These are phyloP conservation scores for Musa itinerans DNA, from an alignment of 176 grass and related monocot genomes.

Conservation along the genomic window DNA sequence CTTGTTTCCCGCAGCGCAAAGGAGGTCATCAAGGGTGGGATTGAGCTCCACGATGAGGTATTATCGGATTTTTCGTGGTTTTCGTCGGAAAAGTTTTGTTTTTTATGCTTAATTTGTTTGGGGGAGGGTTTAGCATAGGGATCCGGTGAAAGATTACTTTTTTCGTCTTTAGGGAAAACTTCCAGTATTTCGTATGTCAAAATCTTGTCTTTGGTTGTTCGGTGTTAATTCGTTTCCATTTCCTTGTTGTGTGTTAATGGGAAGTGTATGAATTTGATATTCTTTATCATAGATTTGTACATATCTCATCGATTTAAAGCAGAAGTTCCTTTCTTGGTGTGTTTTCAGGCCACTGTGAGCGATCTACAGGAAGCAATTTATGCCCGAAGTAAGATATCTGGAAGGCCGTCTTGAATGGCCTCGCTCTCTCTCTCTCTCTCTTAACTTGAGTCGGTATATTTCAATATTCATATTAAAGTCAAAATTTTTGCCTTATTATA, in stretches of 20 bases:
- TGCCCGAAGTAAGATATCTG: constrained; percentile 42
- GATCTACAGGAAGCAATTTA: constrained; percentile 82
- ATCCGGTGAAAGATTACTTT: not conserved
- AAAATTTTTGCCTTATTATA: too few species aligned
- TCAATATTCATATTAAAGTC: not conserved
- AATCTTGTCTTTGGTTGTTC: too few species aligned
- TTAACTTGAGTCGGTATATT: not conserved
- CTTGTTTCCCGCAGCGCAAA: constrained; percentile 65
- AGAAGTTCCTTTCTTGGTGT: constrained; percentile 16
- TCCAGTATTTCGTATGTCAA: not conserved
- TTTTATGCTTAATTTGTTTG: constrained; percentile 5
- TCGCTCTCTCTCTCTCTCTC: not conserved
- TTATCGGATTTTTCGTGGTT: not conserved
- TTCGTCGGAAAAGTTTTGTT: not conserved
- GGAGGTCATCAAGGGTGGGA: constrained; percentile 77
- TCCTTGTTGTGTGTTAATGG: not conserved
- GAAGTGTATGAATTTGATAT: not conserved
- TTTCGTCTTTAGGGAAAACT: not conserved
- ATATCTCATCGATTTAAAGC: not conserved
- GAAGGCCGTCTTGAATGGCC: too few species aligned
- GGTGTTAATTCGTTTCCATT: not conserved
- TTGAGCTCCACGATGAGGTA: constrained; percentile 66
- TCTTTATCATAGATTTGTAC: constrained; percentile 15
- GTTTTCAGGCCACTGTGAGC: constrained; percentile 71
- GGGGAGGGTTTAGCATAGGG: not conserved